Base-by-base conservation (phyloP, 495 filamentous ascomycete species). In the Apiosordaria backusii region DNA sequence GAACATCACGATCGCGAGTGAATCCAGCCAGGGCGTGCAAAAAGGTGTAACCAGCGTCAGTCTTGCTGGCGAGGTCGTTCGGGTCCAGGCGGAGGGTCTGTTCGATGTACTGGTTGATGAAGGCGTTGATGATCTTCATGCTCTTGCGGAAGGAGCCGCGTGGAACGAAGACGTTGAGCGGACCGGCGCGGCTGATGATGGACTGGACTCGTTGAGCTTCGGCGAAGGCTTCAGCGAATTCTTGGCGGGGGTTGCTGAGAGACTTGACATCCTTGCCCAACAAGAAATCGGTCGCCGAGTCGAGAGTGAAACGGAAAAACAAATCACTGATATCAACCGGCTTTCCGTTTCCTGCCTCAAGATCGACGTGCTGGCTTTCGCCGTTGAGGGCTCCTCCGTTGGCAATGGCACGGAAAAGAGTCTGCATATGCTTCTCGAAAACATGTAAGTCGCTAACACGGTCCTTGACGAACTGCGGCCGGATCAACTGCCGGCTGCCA, bases 401-500 rank as follows among this genome's bases (percentile, higher is more conserved):
- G 0, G 80, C 81, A 40, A 93, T 87, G 60, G 80, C 72, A 26
- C 75, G 68, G 73, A 87, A 80, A 50, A 93, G 80, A 55, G 85
- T 84, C 70, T 88, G 81, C 3, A 92, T 84, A 77, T 96, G 90
- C 10, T 82, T 80, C 77, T 97, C 92, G 62, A 95, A 93, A 60
- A 88, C 86, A 50, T 92, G 85, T 10, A 96, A 82, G 73, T 96
- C 90, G 45, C 87, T 86, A 53, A 97, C 86, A 22, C 92, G 88
- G 65, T 95, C 90, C 62, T 90, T 87, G 60, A 87, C 84, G 76
- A 97, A 97, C 77, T 93, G 92, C 2, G 93, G 92, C 4, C 92
- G 82, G 61, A 96, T 87, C 15, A 95, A 81, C 67, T 91, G 88
- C 50, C 92, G 87, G 54, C 86, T 90, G 63, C 74, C 78, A 68